These are phyloP conservation scores for Venturiaceae sp. DNA, from an alignment of 2,329 filamentous ascomycete genomes.

Conservation along the genomic window DNA sequence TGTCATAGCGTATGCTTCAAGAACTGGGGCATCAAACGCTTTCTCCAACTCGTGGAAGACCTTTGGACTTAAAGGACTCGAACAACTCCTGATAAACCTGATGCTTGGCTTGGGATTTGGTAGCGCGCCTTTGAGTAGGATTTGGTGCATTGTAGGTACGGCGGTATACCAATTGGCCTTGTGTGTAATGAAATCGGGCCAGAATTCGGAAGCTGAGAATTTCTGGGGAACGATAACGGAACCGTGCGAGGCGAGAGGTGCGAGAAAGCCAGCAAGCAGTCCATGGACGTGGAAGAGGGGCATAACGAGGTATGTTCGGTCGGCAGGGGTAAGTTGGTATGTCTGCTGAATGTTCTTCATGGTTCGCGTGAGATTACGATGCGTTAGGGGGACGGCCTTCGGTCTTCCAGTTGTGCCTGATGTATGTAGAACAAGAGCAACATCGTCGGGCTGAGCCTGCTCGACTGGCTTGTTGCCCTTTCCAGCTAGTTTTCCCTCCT, in stretches of 20 bases:
- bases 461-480: conserved; percentile 38
- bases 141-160: conserved; percentile 88
- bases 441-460: conserved; percentile 61
- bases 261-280: conserved; percentile 72
- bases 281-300: conserved; percentile 86
- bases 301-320: conserved; percentile 83
- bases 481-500: conserved; percentile 55
- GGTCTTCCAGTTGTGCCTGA: conserved; percentile 77
- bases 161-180: conserved; percentile 87
- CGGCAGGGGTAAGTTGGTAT: conserved; percentile 59
- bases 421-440: conserved; percentile 74
- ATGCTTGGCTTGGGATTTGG: conserved; percentile 63
- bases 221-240: conserved; percentile 69
- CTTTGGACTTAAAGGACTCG: conserved; percentile 72
- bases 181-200: conserved; percentile 64
- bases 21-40: conserved; percentile 66
- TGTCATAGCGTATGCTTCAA: conserved; percentile 90
- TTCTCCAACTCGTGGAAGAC: conserved; percentile 71
- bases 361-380: conserved; percentile 58
- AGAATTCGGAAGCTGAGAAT: conserved; percentile 78
- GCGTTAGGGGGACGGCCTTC: conserved; percentile 75
- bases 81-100: conserved; percentile 82
- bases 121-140: conserved; percentile 64
- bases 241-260: conserved; percentile 64
- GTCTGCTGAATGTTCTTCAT: conserved; percentile 67